A percentile compares a stretch with the other conserved stretches of the same genome.
phyloP scores from a whole-genome alignment of 768 basidiomycete species.

The Mycena pura region DNA sequence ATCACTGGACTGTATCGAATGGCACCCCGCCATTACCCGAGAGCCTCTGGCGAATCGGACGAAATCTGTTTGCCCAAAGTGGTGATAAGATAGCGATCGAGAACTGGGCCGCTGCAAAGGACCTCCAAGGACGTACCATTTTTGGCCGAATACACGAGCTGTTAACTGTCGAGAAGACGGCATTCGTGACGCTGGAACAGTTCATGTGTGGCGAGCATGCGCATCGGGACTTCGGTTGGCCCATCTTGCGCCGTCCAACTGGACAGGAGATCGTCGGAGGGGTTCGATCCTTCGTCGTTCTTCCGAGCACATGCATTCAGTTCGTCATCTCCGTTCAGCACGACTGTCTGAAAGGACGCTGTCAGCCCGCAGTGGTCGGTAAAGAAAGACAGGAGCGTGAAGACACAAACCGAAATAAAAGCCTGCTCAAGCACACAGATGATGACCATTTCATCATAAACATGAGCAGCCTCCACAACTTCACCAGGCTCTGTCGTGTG shows the following conservation, averaged over 20 bases:
- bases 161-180: neutral
- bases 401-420: neutral
- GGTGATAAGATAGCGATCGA: neutral
- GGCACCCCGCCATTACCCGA: neutral
- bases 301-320: neutral
- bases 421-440: conserved; percentile 4
- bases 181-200: neutral
- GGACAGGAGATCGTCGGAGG: neutral
- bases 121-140: neutral
- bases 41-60: neutral
- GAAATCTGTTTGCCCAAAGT: neutral
- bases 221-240: neutral
- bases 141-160: neutral
- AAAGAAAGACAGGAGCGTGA: conserved; percentile 3
- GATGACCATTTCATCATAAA: conserved; percentile 8
- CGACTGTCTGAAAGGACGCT: conserved; percentile 4
- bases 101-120: neutral
- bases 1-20: neutral
- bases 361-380: neutral
- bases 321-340: conserved; percentile 6
- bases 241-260: neutral
- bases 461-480: conserved; percentile 8
- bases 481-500: neutral
- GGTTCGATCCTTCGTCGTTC: neutral
- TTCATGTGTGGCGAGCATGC: neutral